Evolutionary conservation across 202 grass and related monocot species (phyloP).

Genomic region (Setaria italica): DNA sequence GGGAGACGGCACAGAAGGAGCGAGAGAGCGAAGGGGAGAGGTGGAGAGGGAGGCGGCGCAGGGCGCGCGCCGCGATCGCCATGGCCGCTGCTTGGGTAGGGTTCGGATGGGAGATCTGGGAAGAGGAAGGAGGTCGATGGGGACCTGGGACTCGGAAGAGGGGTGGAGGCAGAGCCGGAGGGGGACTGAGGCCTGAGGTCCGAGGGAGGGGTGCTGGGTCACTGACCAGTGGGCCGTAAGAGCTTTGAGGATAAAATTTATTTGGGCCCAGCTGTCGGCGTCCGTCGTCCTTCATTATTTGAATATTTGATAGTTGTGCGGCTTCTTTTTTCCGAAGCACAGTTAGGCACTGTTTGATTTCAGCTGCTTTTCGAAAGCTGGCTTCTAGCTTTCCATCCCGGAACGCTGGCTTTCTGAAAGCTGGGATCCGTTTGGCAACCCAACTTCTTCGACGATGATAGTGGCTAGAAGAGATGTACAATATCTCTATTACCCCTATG

Average conservation of each 20-base stretch:
- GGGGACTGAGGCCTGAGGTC: not conserved
- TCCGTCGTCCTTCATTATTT: not conserved
- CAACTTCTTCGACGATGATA: too few species aligned
- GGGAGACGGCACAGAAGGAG: constrained; percentile 49
- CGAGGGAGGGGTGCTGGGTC: not conserved
- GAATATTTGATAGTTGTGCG: not conserved
- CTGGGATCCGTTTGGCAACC: too few species aligned
- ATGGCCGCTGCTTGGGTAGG: constrained; percentile 55
- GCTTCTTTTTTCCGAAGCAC: too few species aligned
- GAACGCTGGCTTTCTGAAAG: too few species aligned
- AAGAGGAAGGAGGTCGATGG: not conserved
- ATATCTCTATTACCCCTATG: too few species aligned
- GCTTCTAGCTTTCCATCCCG: too few species aligned
- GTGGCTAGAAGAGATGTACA: too few species aligned
- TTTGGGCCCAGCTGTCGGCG: not conserved
- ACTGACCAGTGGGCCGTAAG: constrained; percentile 12
- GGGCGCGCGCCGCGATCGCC: constrained; percentile 73
- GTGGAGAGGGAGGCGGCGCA: constrained; percentile 63
- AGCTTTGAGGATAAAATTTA: not conserved
- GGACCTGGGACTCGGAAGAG: not conserved
- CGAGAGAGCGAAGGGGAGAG: constrained; percentile 49
- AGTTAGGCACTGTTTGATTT: too few species aligned
- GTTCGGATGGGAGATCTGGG: constrained; percentile 52
- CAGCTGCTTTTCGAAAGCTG: too few species aligned
- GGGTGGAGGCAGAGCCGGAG: not conserved